A percentile compares a stretch with the other conserved stretches of the same genome.
Evolutionary conservation across 352 stramenopile genomes (phyloP).

Genomic region (Globisporangium carolinianum): DNA sequence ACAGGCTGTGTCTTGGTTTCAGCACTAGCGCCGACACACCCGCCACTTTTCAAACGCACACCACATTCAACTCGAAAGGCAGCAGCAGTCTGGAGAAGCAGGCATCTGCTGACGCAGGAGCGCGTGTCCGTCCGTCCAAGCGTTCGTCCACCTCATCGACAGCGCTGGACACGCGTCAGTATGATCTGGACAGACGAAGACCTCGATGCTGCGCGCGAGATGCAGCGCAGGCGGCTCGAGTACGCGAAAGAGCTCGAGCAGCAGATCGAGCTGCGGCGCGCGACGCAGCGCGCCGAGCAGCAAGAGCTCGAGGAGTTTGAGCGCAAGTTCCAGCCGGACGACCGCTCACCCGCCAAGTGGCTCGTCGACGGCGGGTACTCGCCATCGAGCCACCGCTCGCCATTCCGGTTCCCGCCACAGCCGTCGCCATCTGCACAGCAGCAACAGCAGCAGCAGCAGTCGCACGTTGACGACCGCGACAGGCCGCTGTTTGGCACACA

Average conservation of each 20-base stretch:
- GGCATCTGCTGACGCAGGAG: too few relatives aligned
- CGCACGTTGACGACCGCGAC: background rate
- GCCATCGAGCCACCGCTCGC: constrained; percentile 7
- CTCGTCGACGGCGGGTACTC: constrained; percentile 52
- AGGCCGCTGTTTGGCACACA: background rate
- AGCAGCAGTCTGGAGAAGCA: too few relatives aligned
- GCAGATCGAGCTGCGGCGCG: constrained; percentile 58
- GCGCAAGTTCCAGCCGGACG: constrained; percentile 37
- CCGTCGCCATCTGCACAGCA: background rate
- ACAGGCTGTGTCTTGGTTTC: too few relatives aligned
- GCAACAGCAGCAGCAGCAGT: constrained; percentile 2
- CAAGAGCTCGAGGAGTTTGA: constrained; percentile 49
- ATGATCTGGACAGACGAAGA: constrained; percentile 57
- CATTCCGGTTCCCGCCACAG: constrained; percentile 5
- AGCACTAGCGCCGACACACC: too few relatives aligned
- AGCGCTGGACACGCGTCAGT: too few relatives aligned
- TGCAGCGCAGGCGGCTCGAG: constrained; percentile 41
- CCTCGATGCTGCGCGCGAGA: constrained; percentile 25
- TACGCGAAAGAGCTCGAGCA: constrained; percentile 64
- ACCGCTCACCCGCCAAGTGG: constrained; percentile 63
- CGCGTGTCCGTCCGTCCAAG: too few relatives aligned
- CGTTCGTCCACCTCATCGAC: too few relatives aligned
- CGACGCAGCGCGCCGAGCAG: constrained; percentile 39
- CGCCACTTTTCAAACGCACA: background rate
- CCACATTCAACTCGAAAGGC: background rate